phyloP scores from a whole-genome alignment of 1,284 basidiomycete species.

The Sanghuangporus weigelae region DNA sequence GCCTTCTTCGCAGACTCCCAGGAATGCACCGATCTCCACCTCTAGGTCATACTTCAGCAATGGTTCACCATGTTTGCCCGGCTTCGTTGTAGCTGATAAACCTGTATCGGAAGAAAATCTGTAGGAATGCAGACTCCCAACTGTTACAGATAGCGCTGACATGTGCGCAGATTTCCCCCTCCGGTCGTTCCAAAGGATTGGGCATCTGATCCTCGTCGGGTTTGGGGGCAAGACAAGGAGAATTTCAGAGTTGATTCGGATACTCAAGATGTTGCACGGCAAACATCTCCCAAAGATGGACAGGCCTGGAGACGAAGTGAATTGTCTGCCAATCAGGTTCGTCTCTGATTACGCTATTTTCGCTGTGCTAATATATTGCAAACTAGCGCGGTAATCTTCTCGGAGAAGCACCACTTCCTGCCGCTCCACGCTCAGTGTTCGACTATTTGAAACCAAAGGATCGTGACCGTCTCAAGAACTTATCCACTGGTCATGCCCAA shows the following conservation, averaged over 20 bases:
- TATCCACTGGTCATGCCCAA: slow-evolving; percentile 34
- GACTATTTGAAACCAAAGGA: slow-evolving; percentile 93
- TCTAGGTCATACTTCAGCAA: slow-evolving; percentile 55
- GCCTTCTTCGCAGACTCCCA: slow-evolving; percentile 19
- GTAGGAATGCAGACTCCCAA: slow-evolving; percentile 34
- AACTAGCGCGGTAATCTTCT: slow-evolving; percentile 73
- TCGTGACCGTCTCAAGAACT: slow-evolving; percentile 73
- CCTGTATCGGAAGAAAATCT: slow-evolving; percentile 70
- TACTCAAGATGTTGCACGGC: not conserved
- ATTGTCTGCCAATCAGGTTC: slow-evolving; percentile 68
- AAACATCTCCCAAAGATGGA: slow-evolving; percentile 10
- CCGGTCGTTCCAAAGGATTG: slow-evolving; percentile 80
- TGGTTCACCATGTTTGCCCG: slow-evolving; percentile 66
- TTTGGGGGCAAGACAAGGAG: slow-evolving; percentile 61
- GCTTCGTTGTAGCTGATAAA: slow-evolving; percentile 69
- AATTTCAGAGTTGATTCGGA: slow-evolving; percentile 26
- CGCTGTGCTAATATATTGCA: slow-evolving; percentile 6
- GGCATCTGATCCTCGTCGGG: slow-evolving; percentile 74
- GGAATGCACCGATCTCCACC: slow-evolving; percentile 22
- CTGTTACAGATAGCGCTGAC: slow-evolving; percentile 13
- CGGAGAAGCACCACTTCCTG: slow-evolving; percentile 72
- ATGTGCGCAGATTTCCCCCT: slow-evolving; percentile 63
- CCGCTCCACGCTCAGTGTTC: slow-evolving; percentile 77
- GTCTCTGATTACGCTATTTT: not conserved
- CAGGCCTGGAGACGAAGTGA: slow-evolving; percentile 49